Base-by-base conservation (phyloP, 805 yeast genomes). In the Zygosaccharomyces gambellarensis region DNA sequence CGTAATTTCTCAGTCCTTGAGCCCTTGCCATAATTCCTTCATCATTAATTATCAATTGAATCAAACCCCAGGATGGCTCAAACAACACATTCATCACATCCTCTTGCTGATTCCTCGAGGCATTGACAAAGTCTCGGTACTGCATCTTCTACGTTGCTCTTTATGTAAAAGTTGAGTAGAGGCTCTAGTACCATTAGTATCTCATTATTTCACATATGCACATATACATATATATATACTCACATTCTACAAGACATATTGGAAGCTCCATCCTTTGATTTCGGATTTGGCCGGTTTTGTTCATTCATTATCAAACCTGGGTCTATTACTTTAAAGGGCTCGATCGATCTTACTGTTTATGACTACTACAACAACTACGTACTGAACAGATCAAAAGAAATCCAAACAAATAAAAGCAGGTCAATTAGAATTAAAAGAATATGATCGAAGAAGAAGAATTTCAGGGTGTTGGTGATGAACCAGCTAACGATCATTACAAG, bases 371-470 rank as follows among this genome's bases (percentile, higher is more conserved):
- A 23, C 22, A 28, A n/a, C 27, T 17, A 12, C 21, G 4, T 29
- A 21, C 9, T 19, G 11, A 19, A 42, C 23, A 17, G 10, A 34
- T 10, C 22, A 8, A 30, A 21, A 22, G 27, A 42, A 25, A 41
- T 42, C 27, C n/a, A 12, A 11, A 25, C 38, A 30, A 11, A 11
- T 17, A 30, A 7, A 41, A 42, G 21, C 14, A 30, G 19, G 12
- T 14, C 42, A 23, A 39, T 23, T 39, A 30, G 31, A 5, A 39
- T 10, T 10, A 5, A 14, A 12, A 7, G 21, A 39, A 7, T 14
- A 64, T 61, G 67, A 51, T 62, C 41, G 59, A 36, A 79, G 81
- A 64, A 75, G 48, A 47, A 11, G 65, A 62, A 14, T 62, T 62
- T 39, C 49, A 57, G 22, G 59, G 58, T 21, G 60, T 65, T 36